Base-by-base conservation (phyloP, 129 eudicot genomes). In the Rutidosis leptorrhynchoides region DNA sequence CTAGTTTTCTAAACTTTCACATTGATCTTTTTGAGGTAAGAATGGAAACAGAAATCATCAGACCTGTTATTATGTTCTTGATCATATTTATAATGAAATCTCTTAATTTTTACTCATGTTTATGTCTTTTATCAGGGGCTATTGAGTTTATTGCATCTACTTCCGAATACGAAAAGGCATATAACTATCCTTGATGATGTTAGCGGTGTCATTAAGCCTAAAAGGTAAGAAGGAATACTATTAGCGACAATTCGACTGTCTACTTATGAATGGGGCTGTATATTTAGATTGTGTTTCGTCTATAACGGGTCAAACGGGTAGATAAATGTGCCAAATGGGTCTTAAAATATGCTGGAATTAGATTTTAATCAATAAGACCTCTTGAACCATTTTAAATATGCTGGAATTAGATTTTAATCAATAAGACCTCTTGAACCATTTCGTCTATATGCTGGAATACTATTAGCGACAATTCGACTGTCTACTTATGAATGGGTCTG, bases 131-230 rank as follows among this genome's bases (percentile, higher is more conserved):
- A n/a, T n/a, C n/a, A 88, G 88, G 86, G 85, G 40, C 22, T 80
- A 27, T 74, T 86, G 65, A 70, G 72, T 76, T 49, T 10, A 46
- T 65, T 86, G 46, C 82, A 74, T 68, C 26, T 90, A 60, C 85
- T 82, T 35, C 90, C 89, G 8, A 84, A 67, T 70, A 74, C 77
- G 25, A 90, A 87, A 78, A 87, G 54, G 53, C 86, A 81, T 28
- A 61, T 90, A 40, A 81, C 84, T 0, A 90, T 90, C 64, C 97
- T 90, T 33, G 84, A 82, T 4, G 95, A 84, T 69, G 82, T 90
- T 23, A 87, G 85, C 30, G 97, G 97, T 17, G 78, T 84, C 76
- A 57, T 90, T 78, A 87, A 90, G 77, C 95, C 97, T 68, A 75
- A 83, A 69, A 87, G 91, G 97, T 90, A 49, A 77, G 52, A 58